Evolutionary conservation across 202 grass and related monocot species (phyloP), one percentile per base, ranked within the genome.

Genomic region (Eragrostis tef): DNA sequence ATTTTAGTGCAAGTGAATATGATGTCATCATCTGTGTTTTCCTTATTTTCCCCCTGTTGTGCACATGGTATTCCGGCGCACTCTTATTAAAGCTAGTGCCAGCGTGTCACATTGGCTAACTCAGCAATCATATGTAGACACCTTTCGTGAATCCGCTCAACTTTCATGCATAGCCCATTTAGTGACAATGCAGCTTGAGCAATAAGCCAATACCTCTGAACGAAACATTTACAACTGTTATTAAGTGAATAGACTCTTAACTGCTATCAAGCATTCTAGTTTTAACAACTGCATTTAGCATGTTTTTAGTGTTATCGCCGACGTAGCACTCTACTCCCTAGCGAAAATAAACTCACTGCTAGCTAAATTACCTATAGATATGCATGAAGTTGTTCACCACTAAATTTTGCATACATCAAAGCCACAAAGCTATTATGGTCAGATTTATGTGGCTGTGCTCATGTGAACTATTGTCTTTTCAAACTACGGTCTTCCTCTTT

Each of bases 401-500:
- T 16, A 79, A 79, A 13, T 58, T 42, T 21, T n/a, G 60, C 6
- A 15, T 50, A 49, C 61, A 59, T 73, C 42, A 74, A 67, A 17
- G 2, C 25, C 59, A 68, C 29, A 76, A 25, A 47, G 49, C 42
- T 58, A 36, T 12, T 43, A 27, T 16, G 42, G 50, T 67, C n/a
- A 22, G 52, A 82, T 73, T 6, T 17, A 75, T 61, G 0, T 15
- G 1, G 1, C n/a, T 36, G 41, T 62, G 42, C 29, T 78, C 13
- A 27, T 79, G 6, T 67, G 41, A 60, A 60, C 20, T 81, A n/a
- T 50, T 42, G 64, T 6, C 57, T 77, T 78, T n/a, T 82, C 72
- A 82, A 77, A 85, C 64, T 67, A 48, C 4, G 7, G 50, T 61
- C 73, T 57, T 92, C 62, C 88, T 95, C 24, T 85, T 64, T 42